Evolutionary conservation across 331 rosid genomes (phyloP), one percentile per base, ranked within the genome.

Genomic region (Pyrus hybrid): DNA sequence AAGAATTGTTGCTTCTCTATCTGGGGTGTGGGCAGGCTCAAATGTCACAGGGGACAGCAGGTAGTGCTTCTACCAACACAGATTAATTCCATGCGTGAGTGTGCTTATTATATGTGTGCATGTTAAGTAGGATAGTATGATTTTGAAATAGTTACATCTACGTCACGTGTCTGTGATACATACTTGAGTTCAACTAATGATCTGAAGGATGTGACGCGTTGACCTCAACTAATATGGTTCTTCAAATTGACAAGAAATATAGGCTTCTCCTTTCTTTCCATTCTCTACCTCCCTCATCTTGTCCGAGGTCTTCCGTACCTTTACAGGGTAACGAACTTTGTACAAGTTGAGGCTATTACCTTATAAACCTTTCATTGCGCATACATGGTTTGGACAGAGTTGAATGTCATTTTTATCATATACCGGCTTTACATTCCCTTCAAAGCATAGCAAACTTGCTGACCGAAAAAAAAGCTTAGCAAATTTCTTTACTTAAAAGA

Each of bases 1-100:
- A 82, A 87, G 94, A 79, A 73, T 93, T 66, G 72, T 93, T 80
- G 87, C 87, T 81, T 91, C 98, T 69, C 79, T 93, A 21, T 86
- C 84, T 63, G 97, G 95, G 20, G 97, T 91, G 29, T 91, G 98
- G 97, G 82, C 94, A 28, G 98, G 98, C 74, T 83, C 91, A 74
- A 86, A 84, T 76, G 82, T 89, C 56, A 74, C 82, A 0, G 96
- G 89, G 62, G 93, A 83, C 76, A 82, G 79, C 56, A 87, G 88
- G 98, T 93, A 82, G 57, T 83, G 61, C 57, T 16, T 14, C 13
- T 6, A 8, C 21, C 10, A 37, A 72, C 33, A 13, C 9, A 2
- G n/a, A 22, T 9, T 60, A 8, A 17, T 56, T 72, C 33, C 53
- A 21, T 56, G 45, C 20, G 22, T 72, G 22, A 56, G 30, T 8